Conservation (phyloP, 768 basidiomycete species). For the Boletus tomentosulus region DNA sequence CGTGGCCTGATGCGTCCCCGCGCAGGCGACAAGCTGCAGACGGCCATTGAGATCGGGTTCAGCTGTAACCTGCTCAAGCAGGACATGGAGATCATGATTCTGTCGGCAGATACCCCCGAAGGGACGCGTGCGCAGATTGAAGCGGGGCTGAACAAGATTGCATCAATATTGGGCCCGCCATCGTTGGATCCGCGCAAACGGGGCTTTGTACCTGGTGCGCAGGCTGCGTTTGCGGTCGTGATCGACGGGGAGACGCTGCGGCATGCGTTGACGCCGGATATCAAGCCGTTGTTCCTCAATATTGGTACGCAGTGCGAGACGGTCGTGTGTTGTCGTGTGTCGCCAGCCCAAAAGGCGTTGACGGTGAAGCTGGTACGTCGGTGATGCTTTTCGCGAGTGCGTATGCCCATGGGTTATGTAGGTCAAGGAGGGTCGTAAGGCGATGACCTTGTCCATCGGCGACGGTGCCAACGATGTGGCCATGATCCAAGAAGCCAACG, state of each 20-base stretch:
- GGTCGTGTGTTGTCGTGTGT: conserved; percentile 97
- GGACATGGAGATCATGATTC: conserved; percentile 96
- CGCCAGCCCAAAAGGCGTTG: conserved; percentile 96
- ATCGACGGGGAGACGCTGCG: conserved; percentile 93
- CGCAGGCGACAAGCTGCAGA: conserved; percentile 92
- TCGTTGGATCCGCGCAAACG: conserved; percentile 55
- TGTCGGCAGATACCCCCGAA: conserved; percentile 77
- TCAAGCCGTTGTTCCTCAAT: conserved; percentile 86
- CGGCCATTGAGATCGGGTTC: conserved; percentile 96
- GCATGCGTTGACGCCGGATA: conserved; percentile 67
- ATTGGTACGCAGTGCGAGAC: conserved; percentile 96
- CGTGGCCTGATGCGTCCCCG: neutral
- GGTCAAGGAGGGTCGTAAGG: conserved; percentile 94
- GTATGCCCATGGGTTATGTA: conserved; percentile 24
- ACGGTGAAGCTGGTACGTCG: conserved; percentile 81
- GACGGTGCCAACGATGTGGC: conserved; percentile 98
- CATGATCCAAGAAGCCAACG: conserved; percentile 99
- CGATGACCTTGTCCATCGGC: conserved; percentile 96
- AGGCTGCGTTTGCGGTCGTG: conserved; percentile 86
- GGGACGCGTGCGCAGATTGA: conserved; percentile 84
- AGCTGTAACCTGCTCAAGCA: conserved; percentile 91
- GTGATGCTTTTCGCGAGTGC: neutral
- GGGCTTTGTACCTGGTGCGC: conserved; percentile 60
- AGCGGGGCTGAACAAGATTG: conserved; percentile 91
- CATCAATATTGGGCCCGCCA: conserved; percentile 77